These are phyloP conservation scores for Shiraia sp. DNA, from an alignment of 2,329 filamentous ascomycete genomes.

Conservation along the genomic window DNA sequence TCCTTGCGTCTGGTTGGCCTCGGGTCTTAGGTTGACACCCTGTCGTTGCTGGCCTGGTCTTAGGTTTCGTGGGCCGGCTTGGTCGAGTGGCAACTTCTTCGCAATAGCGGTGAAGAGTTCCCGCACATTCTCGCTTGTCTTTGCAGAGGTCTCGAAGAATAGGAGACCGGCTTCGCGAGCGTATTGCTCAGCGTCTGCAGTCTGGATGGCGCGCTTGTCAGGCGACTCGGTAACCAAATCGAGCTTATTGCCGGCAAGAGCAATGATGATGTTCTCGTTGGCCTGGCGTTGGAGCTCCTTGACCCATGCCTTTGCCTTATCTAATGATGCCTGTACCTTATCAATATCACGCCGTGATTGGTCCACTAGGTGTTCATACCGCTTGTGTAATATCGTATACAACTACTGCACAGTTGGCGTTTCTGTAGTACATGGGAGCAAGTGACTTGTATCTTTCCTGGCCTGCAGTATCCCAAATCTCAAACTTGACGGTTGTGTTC, in stretches of 20 bases:
- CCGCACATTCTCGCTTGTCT: conserved; percentile 93
- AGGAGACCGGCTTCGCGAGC: conserved; percentile 89
- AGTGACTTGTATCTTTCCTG: conserved; percentile 99
- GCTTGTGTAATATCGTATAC: conserved; percentile 99
- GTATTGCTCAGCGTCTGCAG: conserved; percentile 92
- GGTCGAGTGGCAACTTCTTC: conserved; percentile 95
- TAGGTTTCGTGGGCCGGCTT: conserved; percentile 87
- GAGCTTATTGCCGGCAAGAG: conserved; percentile 90
- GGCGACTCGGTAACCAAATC: conserved; percentile 93
- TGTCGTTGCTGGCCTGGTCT: conserved; percentile 62
- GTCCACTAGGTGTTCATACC: conserved; percentile 60
- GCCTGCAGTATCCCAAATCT: conserved; percentile 91
- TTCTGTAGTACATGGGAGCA: conserved; percentile 99
- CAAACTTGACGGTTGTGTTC: conserved; percentile 98
- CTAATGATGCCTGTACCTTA: conserved; percentile 76
- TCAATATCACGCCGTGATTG: conserved; percentile 24
- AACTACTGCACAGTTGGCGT: conserved; percentile 98
- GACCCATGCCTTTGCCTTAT: conserved; percentile 99
- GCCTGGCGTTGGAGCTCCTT: conserved; percentile 98
- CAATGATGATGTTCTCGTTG: conserved; percentile 99
- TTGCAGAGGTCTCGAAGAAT: conserved; percentile 98
- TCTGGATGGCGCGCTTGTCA: conserved; percentile 89
- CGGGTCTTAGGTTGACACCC: conserved; percentile 69
- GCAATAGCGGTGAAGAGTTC: conserved; percentile 97
- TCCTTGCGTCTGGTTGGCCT: conserved; percentile 62